Base-by-base conservation (phyloP, 495 filamentous ascomycete genomes). In the Penicillium herquei region DNA sequence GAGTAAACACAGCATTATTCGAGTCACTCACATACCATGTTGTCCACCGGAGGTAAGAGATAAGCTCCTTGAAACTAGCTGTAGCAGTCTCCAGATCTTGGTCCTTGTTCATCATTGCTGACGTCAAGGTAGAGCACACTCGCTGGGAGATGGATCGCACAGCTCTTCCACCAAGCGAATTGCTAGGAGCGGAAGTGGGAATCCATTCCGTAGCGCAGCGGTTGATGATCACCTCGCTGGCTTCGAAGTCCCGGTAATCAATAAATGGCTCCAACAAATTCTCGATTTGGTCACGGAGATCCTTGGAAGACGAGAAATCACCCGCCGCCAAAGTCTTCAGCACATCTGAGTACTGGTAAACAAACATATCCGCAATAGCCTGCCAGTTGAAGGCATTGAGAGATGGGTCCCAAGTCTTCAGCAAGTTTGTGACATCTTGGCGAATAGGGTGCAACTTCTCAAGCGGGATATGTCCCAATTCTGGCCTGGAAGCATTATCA, bases 361-460 rank as follows among this genome's bases (percentile, higher is more conserved):
- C 73, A 9, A 89, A 72, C 79, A 84, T 79, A 55, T 89, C 86
- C 0, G 75, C 73, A 31, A 84, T 72, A 0, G 67, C 75, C 59
- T 87, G 86, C 86, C 86, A 89, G 54, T 87, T 71, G 14, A 78
- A 64, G 26, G 55, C 49, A 9, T 45, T 10, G 33, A 59, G 51
- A 13, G 54, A 16, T 14, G 65, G 18, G 37, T 62, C 58, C 49
- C 58, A 56, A 13, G 59, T 56, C 33, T 60, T 35, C n/a, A 83
- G 70, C 16, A 82, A 58, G 1, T 62, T 52, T 13, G 57, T 60
- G 3, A 86, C 59, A 11, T 80, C 77, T 3, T 63, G 50, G 33
- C 70, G 72, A 13, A 87, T 70, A 0, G 59, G 60, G 1, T 60
- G 57, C n/a, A 82, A 60, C 32, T 81, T 69, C 5, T 57, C 63